These are phyloP conservation scores for Dictyostelium capitatum DNA, from an alignment of 78 protist species.

Conservation along the genomic window DNA sequence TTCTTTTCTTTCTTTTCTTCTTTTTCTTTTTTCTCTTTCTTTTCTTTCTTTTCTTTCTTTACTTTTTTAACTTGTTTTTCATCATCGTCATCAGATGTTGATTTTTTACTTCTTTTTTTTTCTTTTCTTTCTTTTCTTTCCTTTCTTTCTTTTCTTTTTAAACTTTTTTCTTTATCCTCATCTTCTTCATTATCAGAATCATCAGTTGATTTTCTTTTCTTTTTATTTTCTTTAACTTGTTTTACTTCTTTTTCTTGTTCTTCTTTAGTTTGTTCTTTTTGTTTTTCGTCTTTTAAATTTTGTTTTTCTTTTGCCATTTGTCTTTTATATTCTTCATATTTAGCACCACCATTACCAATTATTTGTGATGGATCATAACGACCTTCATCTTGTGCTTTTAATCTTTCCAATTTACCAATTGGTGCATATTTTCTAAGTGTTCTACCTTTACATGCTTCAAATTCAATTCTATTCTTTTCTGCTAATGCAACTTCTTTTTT, in stretches of 20 bases:
- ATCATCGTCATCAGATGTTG: not conserved
- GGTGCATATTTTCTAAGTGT: conserved; percentile 66
- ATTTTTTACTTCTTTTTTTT: not conserved
- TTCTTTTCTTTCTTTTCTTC: not conserved
- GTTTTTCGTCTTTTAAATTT: not conserved
- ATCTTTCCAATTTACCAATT: conserved; percentile 67
- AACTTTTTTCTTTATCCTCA: not conserved
- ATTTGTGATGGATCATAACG: not conserved
- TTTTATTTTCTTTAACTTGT: not conserved
- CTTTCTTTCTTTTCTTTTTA: not conserved
- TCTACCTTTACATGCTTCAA: conserved; percentile 65
- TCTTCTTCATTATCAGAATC: too few relatives aligned
- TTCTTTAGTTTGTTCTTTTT: not conserved
- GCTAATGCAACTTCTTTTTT: not conserved
- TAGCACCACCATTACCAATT: not conserved
- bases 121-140: not conserved
- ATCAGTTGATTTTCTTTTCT: too few relatives aligned
- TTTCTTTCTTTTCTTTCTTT: conserved; percentile 13
- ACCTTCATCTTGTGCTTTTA: conserved; percentile 51
- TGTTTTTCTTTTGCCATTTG: conserved; percentile 12
- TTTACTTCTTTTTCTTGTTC: not conserved
- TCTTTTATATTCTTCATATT: not conserved
- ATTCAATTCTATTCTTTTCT: not conserved
- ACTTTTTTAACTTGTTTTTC: not conserved
- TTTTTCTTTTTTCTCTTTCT: conserved; percentile 28